These are phyloP conservation scores for Colletotrichum ledebouriae DNA, from an alignment of 2,329 filamentous ascomycete genomes.

Conservation along the genomic window DNA sequence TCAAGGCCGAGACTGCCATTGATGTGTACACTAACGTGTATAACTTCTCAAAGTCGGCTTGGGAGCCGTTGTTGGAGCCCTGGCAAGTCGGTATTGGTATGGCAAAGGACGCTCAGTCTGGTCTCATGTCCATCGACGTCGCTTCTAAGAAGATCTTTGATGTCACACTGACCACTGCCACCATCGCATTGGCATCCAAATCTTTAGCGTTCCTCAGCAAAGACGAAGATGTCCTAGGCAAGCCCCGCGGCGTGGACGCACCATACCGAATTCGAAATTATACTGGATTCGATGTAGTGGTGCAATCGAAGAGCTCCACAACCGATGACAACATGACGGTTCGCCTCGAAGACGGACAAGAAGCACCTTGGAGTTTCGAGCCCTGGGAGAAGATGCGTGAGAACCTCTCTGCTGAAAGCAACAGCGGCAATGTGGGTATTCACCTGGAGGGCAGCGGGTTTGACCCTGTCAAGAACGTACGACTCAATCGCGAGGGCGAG, in stretches of 20 bases:
- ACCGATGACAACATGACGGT: constrained; percentile 79
- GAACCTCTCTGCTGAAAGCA: constrained; percentile 86
- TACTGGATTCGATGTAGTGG: constrained; percentile 89
- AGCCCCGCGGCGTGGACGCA: constrained; percentile 90
- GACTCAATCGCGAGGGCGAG: constrained; percentile 94
- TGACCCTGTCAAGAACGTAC: constrained; percentile 88
- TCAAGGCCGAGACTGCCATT: constrained; percentile 90
- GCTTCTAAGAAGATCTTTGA: constrained; percentile 93
- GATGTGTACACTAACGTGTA: constrained; percentile 97
- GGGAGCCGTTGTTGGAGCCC: constrained; percentile 96
- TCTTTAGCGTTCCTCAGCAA: constrained; percentile 90
- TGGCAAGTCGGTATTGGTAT: constrained; percentile 96
- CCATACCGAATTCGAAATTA: constrained; percentile 96
- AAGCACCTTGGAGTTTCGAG: constrained; percentile 96
- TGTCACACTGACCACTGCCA: constrained; percentile 91
- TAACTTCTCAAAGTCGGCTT: constrained; percentile 98
- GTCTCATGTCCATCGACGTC: constrained; percentile 84
- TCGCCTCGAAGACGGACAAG: constrained; percentile 88
- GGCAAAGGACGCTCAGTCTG: constrained; percentile 80
- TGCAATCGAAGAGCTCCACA: constrained; percentile 80
- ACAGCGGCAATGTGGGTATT: constrained; percentile 82
- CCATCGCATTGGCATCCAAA: constrained; percentile 92
- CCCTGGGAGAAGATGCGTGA: constrained; percentile 97
- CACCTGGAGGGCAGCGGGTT: constrained; percentile 94
- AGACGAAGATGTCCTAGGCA: constrained; percentile 92